Evolutionary conservation across 768 basidiomycete species (phyloP), one percentile per base, ranked within the genome.

Genomic region (Rhodotorula taiwanensis): DNA sequence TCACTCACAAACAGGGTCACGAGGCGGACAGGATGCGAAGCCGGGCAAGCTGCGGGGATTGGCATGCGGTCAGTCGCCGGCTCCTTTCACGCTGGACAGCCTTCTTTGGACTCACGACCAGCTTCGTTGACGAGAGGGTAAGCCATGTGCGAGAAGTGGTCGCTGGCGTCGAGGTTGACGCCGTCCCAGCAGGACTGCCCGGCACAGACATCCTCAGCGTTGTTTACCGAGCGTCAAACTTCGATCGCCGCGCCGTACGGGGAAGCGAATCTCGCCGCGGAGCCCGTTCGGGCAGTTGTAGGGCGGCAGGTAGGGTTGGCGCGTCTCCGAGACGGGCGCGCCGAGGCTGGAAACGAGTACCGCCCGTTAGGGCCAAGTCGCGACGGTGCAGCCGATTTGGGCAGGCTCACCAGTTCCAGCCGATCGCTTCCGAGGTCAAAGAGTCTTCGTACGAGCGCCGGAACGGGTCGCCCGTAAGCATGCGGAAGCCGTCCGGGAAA

Each of bases 401-500:
- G 23, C 13, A 21, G 43, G 23, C 43, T 7, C 20, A 44, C 43
- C 79, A 81, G 30, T 79, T 74, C 62, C 42, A 82, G 78, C 72
- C 82, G 81, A 48, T 59, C 2, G 59, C 75, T 69, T 31, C 76
- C 23, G 33, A 81, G 78, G 48, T 82, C 60, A 58, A 65, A 75
- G 64, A 77, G 15, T 78, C 53, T 62, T 83, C 77, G 73, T 81
- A 82, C 28, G 79, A 78, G 49, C 82, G 78, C 45, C 81, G 73
- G 34, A 76, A 76, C 2, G 78, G 78, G 68, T 77, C 74, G 78
- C 82, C 81, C 56, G 76, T 78, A 33, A 84, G 66, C 81, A 77
- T 73, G 21, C 67, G 49, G 47, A 77, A 53, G 18, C 62, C 64
- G 34, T 61, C 56, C 0, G 70, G 70, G 66, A 71, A 66, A 1